A percentile compares a stretch with the other conserved stretches of the same genome.
Evolutionary conservation across 2,329 filamentous ascomycete genomes (phyloP).

Genomic region (Aspergillus quadricinctus): DNA sequence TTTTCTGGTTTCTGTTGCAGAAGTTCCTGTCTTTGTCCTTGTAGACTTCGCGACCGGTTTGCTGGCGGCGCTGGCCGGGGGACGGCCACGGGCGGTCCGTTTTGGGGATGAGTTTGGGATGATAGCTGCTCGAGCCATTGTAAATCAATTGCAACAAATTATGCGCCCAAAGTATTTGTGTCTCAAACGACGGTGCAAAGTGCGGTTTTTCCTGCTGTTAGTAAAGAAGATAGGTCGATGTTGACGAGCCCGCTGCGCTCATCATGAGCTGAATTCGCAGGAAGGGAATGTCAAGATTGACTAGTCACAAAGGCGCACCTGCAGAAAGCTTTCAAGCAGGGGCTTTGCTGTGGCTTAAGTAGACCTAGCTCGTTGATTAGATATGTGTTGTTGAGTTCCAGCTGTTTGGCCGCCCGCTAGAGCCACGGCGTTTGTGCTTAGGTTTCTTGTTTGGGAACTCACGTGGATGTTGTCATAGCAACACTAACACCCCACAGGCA

Average conservation of each 20-base stretch:
- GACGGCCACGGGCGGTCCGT: slow-evolving; percentile 16
- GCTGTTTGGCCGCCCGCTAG: slow-evolving; percentile 1
- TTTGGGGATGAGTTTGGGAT: slow-evolving; percentile 20
- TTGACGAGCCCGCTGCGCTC: neutral
- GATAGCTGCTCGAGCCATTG: slow-evolving; percentile 24
- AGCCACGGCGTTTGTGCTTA: neutral
- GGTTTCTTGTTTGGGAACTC: slow-evolving; percentile 9
- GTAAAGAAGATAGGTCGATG: neutral
- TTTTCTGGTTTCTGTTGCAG: slow-evolving; percentile 11
- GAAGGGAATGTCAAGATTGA: neutral
- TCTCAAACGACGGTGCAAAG: neutral
- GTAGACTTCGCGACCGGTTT: slow-evolving; percentile 10
- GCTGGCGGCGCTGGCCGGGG: slow-evolving; percentile 7
- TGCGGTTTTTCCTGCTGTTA: neutral
- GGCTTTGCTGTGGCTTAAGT: neutral
- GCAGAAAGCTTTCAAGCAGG: neutral
- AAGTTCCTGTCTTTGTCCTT: slow-evolving; percentile 8
- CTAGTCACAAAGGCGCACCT: neutral
- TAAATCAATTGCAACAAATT: neutral
- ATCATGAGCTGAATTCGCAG: neutral
- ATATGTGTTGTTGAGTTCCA: slow-evolving; percentile 4
- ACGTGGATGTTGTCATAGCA: slow-evolving; percentile 10
- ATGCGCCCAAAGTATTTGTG: neutral
- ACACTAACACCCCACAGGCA: neutral
- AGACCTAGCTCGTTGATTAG: neutral